Base-by-base conservation (phyloP, 225 moss, liverwort and hornwort genomes). In the Anthoceros angustus region DNA sequence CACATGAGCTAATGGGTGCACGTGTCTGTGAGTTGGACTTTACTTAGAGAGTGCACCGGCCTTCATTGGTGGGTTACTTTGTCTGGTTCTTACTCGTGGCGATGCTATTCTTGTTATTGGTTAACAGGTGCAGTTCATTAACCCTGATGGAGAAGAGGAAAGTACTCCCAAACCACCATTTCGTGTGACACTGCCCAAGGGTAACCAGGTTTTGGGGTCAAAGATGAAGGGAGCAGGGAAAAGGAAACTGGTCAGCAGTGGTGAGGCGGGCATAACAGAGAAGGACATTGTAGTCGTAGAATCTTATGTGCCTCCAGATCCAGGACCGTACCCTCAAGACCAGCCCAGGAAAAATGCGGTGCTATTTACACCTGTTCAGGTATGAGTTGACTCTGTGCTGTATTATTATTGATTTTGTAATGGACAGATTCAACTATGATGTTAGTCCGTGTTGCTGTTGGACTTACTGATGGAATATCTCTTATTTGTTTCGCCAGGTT, bases 241-340 rank as follows among this genome's bases (percentile, higher is more conserved):
- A 76, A 87, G 92, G 63, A 98, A 88, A 74, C 83, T 67, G 64
- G 70, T 40, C 42, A 74, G 73, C 25, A 77, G 70, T 40, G 63
- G 61, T 69, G 72, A 15, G 26, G 55, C 43, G n/a, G 64, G 64
- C 70, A 79, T 72, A 25, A 43, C 65, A 45, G 74, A 78, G 12
- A 84, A 77, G 72, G 42, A 75, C 11, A 80, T 77, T 70, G 75
- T 98, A 75, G 41, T 87, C 43, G 98, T 84, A 41, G 86, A 89
- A 73, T 67, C 82, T 32, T 98, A 98, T 68, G 87, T 98, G 42
- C 98, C 98, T 46, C 92, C 92, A 62, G 92, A 98, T 77, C 98
- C 98, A 25, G 98, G 98, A 9, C 98, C 98, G 63, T 98, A 98
- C 72, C 98, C 98, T 40, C 98, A 98, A 75, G 87, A 98, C 68